Percentiles rank a stretch among this genome's conserved stretches.
Conservation (phyloP, 1,284 basidiomycete species). For the Malassezia sp. region DNA sequence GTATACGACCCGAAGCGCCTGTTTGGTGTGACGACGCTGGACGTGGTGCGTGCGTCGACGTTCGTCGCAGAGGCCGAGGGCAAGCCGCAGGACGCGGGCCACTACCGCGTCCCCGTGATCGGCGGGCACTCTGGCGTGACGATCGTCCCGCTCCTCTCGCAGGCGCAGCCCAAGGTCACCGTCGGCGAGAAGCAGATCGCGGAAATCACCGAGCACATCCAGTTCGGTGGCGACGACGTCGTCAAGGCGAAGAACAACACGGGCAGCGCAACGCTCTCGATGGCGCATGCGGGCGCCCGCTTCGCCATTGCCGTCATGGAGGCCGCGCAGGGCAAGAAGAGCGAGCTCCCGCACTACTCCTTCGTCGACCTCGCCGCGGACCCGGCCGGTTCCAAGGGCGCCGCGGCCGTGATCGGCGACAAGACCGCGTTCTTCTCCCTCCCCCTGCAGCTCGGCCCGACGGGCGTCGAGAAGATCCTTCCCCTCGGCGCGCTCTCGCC, state of each 20-base stretch:
- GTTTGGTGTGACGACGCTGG: constrained; percentile 95
- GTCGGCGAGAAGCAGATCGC: constrained; percentile 50
- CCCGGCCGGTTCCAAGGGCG: constrained; percentile 31
- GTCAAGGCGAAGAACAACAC: constrained; percentile 80
- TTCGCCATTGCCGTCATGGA: constrained; percentile 38
- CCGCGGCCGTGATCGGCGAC: constrained; percentile 31
- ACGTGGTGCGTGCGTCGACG: constrained; percentile 90
- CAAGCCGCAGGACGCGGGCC: constrained; percentile 54
- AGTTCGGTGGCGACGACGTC: constrained; percentile 85
- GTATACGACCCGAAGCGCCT: constrained; percentile 76
- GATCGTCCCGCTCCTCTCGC: constrained; percentile 87
- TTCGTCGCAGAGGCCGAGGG: constrained; percentile 75
- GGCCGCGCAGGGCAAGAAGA: constrained; percentile 33
- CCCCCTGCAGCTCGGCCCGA: constrained; percentile 39
- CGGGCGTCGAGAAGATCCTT: constrained; percentile 53
- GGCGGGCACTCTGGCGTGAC: constrained; percentile 94
- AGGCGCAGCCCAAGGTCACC: constrained; percentile 50
- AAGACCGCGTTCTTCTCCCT: constrained; percentile 41
- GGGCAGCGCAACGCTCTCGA: constrained; percentile 76
- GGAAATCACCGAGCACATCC: constrained; percentile 69
- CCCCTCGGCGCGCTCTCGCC: constrained; percentile 51
- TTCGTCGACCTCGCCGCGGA: constrained; percentile 42
- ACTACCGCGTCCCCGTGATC: constrained; percentile 64
- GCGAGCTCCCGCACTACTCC: constrained; percentile 32
- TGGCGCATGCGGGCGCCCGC: constrained; percentile 61